phyloP scores from a whole-genome alignment of 2,329 filamentous ascomycete genomes.

The Periconia sp. region DNA sequence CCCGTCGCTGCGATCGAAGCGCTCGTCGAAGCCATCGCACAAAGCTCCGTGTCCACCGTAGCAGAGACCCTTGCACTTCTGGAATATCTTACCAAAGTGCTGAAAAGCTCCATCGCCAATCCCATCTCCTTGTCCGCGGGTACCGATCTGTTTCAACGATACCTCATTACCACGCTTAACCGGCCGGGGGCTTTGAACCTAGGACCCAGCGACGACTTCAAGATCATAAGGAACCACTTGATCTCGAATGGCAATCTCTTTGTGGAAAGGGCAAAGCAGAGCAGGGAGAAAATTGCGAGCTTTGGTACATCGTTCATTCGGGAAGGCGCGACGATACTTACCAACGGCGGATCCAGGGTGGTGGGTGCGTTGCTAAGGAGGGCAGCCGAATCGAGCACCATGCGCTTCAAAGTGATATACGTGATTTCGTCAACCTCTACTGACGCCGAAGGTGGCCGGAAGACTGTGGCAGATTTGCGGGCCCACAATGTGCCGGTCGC shows the following conservation, averaged over 20 bases:
- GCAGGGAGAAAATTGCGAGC: constrained; percentile 78
- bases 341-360: constrained; percentile 83
- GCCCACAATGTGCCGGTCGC: constrained; percentile 79
- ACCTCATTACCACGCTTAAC: constrained; percentile 75
- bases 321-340: constrained; percentile 81
- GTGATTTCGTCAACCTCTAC: constrained; percentile 41
- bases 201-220: constrained; percentile 68
- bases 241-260: constrained; percentile 85
- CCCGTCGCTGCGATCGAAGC: constrained; percentile 93
- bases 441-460: constrained; percentile 61
- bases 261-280: constrained; percentile 81
- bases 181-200: constrained; percentile 47
- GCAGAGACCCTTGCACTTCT: constrained; percentile 91
- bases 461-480: constrained; percentile 71
- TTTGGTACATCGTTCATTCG: constrained; percentile 77
- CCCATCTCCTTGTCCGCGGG: constrained; percentile 90
- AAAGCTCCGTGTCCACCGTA: constrained; percentile 79
- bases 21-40: constrained; percentile 81
- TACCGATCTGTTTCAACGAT: constrained; percentile 93
- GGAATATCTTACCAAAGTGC: constrained; percentile 71
- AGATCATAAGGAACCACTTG: constrained; percentile 78
- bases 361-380: constrained; percentile 75
- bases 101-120: constrained; percentile 80
- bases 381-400: constrained; percentile 67
- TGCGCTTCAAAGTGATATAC: constrained; percentile 83